These are phyloP conservation scores for Cryptomeria japonica DNA, from an alignment of 75 land plant species.

Conservation along the genomic window DNA sequence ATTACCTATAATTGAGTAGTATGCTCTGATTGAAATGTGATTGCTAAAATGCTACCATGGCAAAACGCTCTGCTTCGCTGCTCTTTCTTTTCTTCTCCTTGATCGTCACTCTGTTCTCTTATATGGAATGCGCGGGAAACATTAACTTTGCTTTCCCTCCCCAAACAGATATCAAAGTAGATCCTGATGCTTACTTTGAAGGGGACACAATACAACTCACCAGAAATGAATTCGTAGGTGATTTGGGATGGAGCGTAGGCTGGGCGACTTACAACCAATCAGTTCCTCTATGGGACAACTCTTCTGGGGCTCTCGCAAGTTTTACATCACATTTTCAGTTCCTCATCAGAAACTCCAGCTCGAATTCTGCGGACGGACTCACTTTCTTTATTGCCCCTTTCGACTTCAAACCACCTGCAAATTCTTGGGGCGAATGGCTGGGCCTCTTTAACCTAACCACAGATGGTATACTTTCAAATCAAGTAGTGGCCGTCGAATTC, in stretches of 20 bases:
- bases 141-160: too few relatives aligned
- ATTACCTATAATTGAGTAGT: too few relatives aligned
- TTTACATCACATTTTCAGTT: not conserved
- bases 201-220: too few relatives aligned
- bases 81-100: too few relatives aligned
- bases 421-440: slow-evolving; percentile 7
- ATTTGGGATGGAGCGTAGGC: not conserved
- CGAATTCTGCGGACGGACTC: not conserved
- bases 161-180: too few relatives aligned
- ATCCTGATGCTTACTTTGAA: too few relatives aligned
- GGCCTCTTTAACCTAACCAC: slow-evolving; percentile 18
- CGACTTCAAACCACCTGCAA: not conserved
- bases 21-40: too few relatives aligned
- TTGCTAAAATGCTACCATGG: too few relatives aligned
- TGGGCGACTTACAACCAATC: not conserved
- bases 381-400: not conserved
- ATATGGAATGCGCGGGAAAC: too few relatives aligned
- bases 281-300: not conserved
- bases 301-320: not conserved
- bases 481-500: slow-evolving; percentile 46
- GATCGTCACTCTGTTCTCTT: too few relatives aligned
- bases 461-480: not conserved
- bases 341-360: not conserved
- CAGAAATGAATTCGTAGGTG: too few relatives aligned
- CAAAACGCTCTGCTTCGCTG: too few relatives aligned